phyloP scores from a whole-genome alignment of 1,139 yeast species.

The Candida neerlandica region DNA sequence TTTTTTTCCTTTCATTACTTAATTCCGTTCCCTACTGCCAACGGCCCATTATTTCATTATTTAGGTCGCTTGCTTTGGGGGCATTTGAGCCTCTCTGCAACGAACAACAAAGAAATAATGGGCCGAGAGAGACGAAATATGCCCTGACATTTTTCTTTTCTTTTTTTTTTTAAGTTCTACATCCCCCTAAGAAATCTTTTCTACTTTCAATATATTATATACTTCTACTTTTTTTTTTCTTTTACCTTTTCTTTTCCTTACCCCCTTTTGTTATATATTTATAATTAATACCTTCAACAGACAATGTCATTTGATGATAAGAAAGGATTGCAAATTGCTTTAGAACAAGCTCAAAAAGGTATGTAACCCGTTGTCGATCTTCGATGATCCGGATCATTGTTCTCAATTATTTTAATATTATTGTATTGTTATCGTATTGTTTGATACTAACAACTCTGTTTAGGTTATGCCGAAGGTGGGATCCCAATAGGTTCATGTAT shows the following conservation, averaged over 20 bases:
- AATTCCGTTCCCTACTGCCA: no score
- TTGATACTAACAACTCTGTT: slow-evolving; percentile 12
- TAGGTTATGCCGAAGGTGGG: slow-evolving; percentile 80
- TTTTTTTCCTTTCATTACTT: no score
- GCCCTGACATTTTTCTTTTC: no score
- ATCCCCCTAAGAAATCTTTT: no score
- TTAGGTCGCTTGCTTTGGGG: no score
- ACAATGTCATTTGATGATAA: slow-evolving; percentile 60
- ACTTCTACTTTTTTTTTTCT: background rate
- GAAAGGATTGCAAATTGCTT: slow-evolving; percentile 67
- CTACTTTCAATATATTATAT: no score
- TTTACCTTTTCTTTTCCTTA: background rate
- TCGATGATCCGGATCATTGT: background rate
- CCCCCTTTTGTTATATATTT: background rate
- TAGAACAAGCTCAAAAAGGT: slow-evolving; percentile 71
- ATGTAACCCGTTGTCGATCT: slow-evolving; percentile 21
- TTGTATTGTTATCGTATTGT: background rate
- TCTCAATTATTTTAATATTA: background rate
- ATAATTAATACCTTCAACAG: background rate
- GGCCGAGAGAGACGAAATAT: no score
- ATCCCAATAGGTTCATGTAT: slow-evolving; percentile 86
- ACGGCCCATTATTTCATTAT: no score
- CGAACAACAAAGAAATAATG: no score
- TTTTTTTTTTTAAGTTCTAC: no score
- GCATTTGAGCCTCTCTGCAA: no score